These are phyloP conservation scores for Penicillium desertorum DNA, from an alignment of 495 filamentous ascomycete genomes.

Conservation along the genomic window DNA sequence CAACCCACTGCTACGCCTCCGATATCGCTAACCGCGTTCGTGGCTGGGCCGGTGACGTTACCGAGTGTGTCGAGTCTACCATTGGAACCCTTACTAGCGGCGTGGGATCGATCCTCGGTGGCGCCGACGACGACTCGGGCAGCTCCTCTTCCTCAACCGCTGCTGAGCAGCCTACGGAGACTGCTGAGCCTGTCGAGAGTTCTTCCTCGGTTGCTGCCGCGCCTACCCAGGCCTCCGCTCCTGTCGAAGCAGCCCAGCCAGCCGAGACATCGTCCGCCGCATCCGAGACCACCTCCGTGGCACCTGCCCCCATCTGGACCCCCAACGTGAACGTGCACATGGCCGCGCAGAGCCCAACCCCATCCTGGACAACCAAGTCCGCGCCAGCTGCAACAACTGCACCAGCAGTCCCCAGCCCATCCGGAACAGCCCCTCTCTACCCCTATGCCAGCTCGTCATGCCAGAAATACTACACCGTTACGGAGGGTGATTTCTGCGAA, in stretches of 20 bases:
- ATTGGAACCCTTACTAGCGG: constrained; percentile 16
- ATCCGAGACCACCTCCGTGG: not conserved
- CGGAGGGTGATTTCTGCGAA: constrained; percentile 42
- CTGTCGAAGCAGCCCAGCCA: not conserved
- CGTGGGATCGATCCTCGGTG: constrained; percentile 9
- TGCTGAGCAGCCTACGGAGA: constrained; percentile 10
- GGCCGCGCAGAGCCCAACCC: constrained; percentile 4
- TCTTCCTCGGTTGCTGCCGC: not conserved
- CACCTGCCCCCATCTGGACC: not conserved
- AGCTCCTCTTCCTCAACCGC: constrained; percentile 14
- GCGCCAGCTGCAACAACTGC: constrained; percentile 18
- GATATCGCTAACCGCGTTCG: constrained; percentile 58
- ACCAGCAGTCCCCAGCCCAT: constrained; percentile 10
- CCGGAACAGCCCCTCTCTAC: constrained; percentile 15
- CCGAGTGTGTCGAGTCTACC: constrained; percentile 19
- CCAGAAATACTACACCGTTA: constrained; percentile 43
- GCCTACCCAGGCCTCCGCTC: no score
- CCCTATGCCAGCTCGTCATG: constrained; percentile 42
- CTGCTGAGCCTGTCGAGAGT: constrained; percentile 7
- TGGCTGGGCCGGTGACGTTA: constrained; percentile 44
- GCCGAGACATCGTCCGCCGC: not conserved
- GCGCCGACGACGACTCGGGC: constrained; percentile 7
- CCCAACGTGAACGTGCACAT: constrained; percentile 2
- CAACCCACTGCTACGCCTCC: constrained; percentile 56
- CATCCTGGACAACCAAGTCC: constrained; percentile 15